phyloP scores from a whole-genome alignment of 345 rosid species.

The Syzygium aqueum region DNA sequence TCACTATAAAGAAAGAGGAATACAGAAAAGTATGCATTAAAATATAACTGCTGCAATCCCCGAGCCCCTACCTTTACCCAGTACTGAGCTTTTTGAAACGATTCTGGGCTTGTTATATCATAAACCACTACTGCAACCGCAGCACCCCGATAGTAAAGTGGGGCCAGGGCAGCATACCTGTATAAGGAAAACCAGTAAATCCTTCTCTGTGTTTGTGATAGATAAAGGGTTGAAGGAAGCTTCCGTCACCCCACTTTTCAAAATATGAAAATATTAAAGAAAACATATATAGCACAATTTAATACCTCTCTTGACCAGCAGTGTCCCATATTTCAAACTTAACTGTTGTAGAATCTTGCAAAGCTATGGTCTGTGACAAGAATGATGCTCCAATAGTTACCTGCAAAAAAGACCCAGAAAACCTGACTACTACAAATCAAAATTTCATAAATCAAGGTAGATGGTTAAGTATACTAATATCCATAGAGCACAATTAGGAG shows the following conservation, averaged over 20 bases:
- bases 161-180: conserved; percentile 97
- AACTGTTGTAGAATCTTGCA: conserved; percentile 94
- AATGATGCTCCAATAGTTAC: conserved; percentile 98
- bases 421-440: neutral
- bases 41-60: neutral
- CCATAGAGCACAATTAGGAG: neutral
- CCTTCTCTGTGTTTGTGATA: neutral
- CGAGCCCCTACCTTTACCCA: conserved; percentile 79
- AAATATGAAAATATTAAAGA: neutral
- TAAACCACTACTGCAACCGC: conserved; percentile 91
- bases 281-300: neutral
- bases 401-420: conserved; percentile 28
- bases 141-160: conserved; percentile 96
- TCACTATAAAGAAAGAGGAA: neutral
- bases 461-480: neutral
- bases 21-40: neutral
- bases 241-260: neutral
- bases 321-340: conserved; percentile 99
- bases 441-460: neutral
- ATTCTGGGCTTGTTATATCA: conserved; percentile 92
- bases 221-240: neutral
- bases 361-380: conserved; percentile 90
- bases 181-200: neutral
- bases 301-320: conserved; percentile 97
- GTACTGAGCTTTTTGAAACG: conserved; percentile 86